Conservation (phyloP, 169 alveolate species). For the Eimeria maxima region DNA sequence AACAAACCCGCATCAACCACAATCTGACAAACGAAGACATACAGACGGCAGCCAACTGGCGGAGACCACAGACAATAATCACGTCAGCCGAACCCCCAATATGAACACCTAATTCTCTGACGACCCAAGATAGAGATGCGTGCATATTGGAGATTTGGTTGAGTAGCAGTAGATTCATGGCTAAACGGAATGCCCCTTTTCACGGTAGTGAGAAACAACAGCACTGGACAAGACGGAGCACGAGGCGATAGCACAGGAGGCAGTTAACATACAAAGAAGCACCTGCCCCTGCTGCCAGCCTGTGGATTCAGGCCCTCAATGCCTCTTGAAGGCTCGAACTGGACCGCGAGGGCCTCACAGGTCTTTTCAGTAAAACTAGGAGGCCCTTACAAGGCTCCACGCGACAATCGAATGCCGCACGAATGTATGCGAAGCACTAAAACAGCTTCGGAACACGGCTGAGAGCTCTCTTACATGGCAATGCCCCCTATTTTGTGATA, state of each 20-base stretch:
- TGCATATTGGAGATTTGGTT: too few species aligned
- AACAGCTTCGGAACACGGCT: not conserved
- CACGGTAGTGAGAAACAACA: not conserved
- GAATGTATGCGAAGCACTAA: not conserved
- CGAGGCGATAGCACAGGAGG: not conserved
- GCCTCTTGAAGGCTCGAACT: not conserved
- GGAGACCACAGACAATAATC: not conserved
- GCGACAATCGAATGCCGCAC: not conserved
- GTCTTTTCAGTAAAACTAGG: not conserved
- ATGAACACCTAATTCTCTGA: too few species aligned
- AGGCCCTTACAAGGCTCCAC: not conserved
- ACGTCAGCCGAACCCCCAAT: not conserved
- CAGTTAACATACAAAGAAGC: not conserved
- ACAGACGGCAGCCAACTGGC: not conserved
- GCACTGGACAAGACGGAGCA: not conserved
- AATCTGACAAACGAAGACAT: not conserved
- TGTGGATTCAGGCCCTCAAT: not conserved
- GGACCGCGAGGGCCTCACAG: not conserved
- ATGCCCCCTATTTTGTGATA: slow-evolving; percentile 70
- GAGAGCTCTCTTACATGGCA: slow-evolving; percentile 29
- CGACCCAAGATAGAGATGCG: too few species aligned
- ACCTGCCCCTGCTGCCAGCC: not conserved
- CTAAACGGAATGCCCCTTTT: not conserved
- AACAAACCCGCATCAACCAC: not conserved
- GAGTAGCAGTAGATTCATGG: not conserved